A percentile compares a stretch with the other conserved stretches of the same genome.
Conservation (phyloP, 1,284 basidiomycete genomes). For the Cerrena zonata region DNA sequence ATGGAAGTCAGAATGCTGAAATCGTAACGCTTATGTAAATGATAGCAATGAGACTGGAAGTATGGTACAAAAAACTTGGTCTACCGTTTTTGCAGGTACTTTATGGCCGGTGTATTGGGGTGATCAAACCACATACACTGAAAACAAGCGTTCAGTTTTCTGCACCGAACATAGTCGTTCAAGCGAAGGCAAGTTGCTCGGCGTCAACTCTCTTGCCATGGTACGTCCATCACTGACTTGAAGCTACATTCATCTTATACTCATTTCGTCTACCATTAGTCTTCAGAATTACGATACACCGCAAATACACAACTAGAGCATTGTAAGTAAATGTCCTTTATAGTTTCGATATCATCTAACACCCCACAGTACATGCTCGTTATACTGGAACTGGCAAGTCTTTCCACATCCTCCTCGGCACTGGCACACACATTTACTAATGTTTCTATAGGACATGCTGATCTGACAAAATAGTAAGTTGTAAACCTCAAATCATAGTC, state of each 20-base stretch:
- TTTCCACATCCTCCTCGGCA: conserved; percentile 8
- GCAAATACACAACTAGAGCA: conserved; percentile 92
- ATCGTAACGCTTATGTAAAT: no score
- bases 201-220: conserved; percentile 34
- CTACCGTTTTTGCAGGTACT: no score
- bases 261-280: conserved; percentile 34
- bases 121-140: no score
- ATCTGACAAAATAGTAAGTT: conserved; percentile 86
- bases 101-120: no score
- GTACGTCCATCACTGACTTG: conserved; percentile 32
- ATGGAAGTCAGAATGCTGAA: no score
- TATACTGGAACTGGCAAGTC: conserved; percentile 86
- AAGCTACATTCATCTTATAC: neutral
- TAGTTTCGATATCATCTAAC: conserved; percentile 6
- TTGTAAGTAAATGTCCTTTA: conserved; percentile 44
- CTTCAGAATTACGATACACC: conserved; percentile 87
- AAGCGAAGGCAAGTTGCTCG: no score
- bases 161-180: no score
- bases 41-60: no score
- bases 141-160: no score
- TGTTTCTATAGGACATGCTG: conserved; percentile 71
- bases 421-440: neutral
- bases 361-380: conserved; percentile 76
- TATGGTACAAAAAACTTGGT: no score
- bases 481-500: conserved; percentile 2